phyloP scores from a whole-genome alignment of 2,329 filamentous ascomycete species.

The Colletotrichum liriopes region DNA sequence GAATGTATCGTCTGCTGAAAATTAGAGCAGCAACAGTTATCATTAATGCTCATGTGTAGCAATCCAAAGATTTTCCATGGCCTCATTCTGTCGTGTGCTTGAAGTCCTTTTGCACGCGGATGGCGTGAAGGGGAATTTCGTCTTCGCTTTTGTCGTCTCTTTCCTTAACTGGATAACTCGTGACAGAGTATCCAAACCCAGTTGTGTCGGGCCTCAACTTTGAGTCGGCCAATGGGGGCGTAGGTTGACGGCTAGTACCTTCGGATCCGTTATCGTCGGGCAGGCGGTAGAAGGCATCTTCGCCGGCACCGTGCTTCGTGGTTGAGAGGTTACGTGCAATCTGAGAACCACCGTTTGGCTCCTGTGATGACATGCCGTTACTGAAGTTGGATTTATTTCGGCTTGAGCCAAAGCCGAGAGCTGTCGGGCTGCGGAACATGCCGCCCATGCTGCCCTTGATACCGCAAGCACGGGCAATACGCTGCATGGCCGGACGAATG shows the following conservation, averaged over 20 bases:
- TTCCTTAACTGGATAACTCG: conserved; percentile 49
- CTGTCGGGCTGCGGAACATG: conserved; percentile 47
- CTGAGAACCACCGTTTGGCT: conserved; percentile 26
- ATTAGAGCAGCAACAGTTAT: neutral
- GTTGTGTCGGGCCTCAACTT: conserved; percentile 51
- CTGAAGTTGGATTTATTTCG: conserved; percentile 42
- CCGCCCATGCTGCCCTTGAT: conserved; percentile 55
- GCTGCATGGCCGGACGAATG: conserved; percentile 61
- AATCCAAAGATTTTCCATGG: no score
- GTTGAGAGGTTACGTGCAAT: conserved; percentile 22
- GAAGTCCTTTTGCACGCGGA: conserved; percentile 57
- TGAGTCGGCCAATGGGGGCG: conserved; percentile 41
- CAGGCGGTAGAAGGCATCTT: conserved; percentile 52
- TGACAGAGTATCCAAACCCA: conserved; percentile 51
- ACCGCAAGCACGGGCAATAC: conserved; percentile 57
- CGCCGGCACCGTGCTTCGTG: conserved; percentile 32
- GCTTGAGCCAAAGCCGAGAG: conserved; percentile 47
- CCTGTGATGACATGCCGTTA: conserved; percentile 39
- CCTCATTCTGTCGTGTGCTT: conserved; percentile 46
- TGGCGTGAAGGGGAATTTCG: conserved; percentile 57
- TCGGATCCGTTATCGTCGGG: conserved; percentile 51
- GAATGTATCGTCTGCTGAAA: no score
- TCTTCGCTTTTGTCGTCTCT: conserved; percentile 51
- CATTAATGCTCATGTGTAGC: neutral
- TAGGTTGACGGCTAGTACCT: conserved; percentile 29